phyloP scores from a whole-genome alignment of 106 monocot genomes.

The Phalaenopsis aphrodite region DNA sequence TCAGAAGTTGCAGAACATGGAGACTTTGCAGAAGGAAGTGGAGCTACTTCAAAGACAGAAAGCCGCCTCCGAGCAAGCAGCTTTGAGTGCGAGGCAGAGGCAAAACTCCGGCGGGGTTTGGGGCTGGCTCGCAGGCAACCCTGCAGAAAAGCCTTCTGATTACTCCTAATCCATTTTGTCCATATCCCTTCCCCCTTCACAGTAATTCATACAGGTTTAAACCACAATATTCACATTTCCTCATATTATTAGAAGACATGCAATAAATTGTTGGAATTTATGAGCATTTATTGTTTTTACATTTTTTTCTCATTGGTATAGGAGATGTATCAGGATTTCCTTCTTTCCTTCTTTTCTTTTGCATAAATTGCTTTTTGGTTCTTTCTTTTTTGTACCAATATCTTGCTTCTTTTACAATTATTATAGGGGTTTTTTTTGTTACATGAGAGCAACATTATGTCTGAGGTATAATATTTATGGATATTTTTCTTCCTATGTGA shows the following conservation, averaged over 20 bases:
- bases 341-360: not conserved
- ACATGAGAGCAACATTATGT: not conserved
- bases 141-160: constrained; percentile 27
- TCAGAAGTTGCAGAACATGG: constrained; percentile 68
- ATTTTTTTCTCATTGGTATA: too few relatives aligned
- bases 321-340: too few relatives aligned
- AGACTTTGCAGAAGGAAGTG: constrained; percentile 61
- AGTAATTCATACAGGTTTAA: constrained; percentile 12
- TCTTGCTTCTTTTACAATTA: not conserved
- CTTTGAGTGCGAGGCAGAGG: constrained; percentile 45
- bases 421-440: not conserved
- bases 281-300: not conserved
- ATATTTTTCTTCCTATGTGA: not conserved
- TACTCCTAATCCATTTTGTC: constrained; percentile 1
- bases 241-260: not conserved
- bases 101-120: constrained; percentile 74
- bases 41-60: constrained; percentile 68
- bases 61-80: constrained; percentile 67
- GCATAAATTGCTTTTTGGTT: not conserved
- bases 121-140: constrained; percentile 80
- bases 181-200: not conserved
- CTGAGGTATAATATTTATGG: not conserved
- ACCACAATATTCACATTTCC: not conserved
- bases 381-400: not conserved
- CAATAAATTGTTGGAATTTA: not conserved